Evolutionary conservation across 805 yeast species (phyloP), one percentile per base, ranked within the genome.

Genomic region (Candida coquimbonensis): DNA sequence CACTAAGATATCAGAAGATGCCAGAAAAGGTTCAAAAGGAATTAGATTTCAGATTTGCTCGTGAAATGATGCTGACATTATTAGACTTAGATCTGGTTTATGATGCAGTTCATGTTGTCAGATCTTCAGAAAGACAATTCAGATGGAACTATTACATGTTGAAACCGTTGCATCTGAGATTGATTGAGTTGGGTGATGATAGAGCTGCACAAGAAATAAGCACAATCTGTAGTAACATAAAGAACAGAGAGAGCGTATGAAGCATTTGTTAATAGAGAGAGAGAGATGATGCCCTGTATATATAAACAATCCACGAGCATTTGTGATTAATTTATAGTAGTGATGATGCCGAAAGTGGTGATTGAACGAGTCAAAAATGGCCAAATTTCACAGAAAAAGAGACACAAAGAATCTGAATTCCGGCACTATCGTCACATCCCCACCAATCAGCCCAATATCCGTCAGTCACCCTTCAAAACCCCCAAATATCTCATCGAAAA

Each of bases 91-190:
- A 80, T 13, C 64, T 76, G 45, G 66, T 79, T 14, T 73, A 77
- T 11, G 95, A 88, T 60, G 96, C 95, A 0, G 65, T 82, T 46
- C 78, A 80, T 35, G 68, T 89, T 25, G 74, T 87, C 2, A 57
- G 77, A 47, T 76, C 90, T 27, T 81, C 95, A 0, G 76, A 77
- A 52, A 76, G 74, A 36, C 79, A 80, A 53, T 84, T 87, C 60
- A 66, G 73, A 29, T 89, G 97, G 97, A 73, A 62, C 11, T 72
- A 70, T 51, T 64, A 67, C 38, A 70, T 69, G 59, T 56, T 79
- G 29, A 71, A 68, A 46, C 60, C 67, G 7, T 61, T 80, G 31
- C 60, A 74, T 44, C 52, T 50, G 3, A 62, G 65, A 9, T 66
- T 79, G 26, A 62, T 64, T 8, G 62, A 60, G 13, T 49, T 72